A percentile compares a stretch with the other conserved stretches of the same genome.
Evolutionary conservation across 2,329 filamentous ascomycete species (phyloP).

Genomic region (Malbranchea zuffiana): DNA sequence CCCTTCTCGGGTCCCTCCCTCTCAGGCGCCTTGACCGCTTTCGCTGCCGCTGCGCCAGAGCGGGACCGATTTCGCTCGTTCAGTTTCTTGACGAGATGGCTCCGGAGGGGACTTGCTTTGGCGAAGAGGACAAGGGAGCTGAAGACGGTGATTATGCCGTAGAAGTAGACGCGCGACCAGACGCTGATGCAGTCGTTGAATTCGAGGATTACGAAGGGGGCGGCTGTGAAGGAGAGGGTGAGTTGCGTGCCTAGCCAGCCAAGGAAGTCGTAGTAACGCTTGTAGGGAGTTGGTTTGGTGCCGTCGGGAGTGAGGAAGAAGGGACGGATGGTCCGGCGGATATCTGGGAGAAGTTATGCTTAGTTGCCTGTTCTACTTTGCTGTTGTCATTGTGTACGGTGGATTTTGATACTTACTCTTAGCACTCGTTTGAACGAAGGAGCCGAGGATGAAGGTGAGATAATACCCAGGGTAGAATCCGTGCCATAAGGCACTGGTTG

Average conservation of each 20-base stretch:
- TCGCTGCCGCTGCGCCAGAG: conserved; percentile 8
- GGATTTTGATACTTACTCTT: conserved; percentile 63
- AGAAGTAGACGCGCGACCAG: conserved; percentile 86
- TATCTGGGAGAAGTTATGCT: conserved; percentile 48
- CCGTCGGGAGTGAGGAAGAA: conserved; percentile 80
- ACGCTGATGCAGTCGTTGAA: conserved; percentile 59
- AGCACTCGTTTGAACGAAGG: conserved; percentile 81
- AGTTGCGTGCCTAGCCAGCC: conserved; percentile 67
- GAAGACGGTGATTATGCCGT: conserved; percentile 58
- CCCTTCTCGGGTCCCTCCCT: conserved; percentile 3
- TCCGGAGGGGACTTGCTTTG: conserved; percentile 66
- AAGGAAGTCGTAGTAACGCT: conserved; percentile 75
- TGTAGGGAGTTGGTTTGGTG: conserved; percentile 55
- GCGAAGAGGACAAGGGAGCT: conserved; percentile 63
- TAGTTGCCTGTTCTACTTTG: conserved; percentile 7
- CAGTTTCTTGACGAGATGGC: conserved; percentile 45
- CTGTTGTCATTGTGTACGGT: not conserved
- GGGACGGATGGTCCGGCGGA: conserved; percentile 76
- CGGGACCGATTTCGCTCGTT: conserved; percentile 42
- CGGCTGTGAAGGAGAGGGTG: conserved; percentile 70
- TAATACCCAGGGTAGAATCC: conserved; percentile 98
- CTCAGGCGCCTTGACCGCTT: not conserved
- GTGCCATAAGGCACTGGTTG: conserved; percentile 93
- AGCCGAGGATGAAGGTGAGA: conserved; percentile 75
- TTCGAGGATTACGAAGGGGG: conserved; percentile 74